Evolutionary conservation across 208 protist species (phyloP).

Genomic region (Trichomonas tenax): DNA sequence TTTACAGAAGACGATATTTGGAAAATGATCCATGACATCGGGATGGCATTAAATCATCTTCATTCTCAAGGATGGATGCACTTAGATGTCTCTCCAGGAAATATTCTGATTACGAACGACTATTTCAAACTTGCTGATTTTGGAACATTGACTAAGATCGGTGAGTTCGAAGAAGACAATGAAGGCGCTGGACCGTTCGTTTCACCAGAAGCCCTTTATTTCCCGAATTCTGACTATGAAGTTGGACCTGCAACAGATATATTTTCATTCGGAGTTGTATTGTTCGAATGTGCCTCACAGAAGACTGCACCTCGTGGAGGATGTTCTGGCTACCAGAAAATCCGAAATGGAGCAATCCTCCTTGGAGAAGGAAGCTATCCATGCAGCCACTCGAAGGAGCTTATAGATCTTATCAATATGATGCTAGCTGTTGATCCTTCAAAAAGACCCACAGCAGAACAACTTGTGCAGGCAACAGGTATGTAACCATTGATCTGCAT

Average conservation of each 20-base stretch:
- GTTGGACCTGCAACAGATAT: background rate
- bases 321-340: background rate
- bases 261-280: background rate
- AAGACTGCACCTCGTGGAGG: background rate
- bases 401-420: background rate
- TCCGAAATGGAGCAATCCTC: background rate
- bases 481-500: background rate
- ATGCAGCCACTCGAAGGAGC: background rate
- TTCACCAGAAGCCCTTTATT: background rate
- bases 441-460: background rate
- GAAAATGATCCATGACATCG: conserved; percentile 8
- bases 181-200: background rate
- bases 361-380: background rate
- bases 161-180: background rate
- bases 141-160: background rate
- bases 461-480: background rate
- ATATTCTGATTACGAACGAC: background rate
- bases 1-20: background rate
- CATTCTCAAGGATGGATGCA: background rate
- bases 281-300: background rate
- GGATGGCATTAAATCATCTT: background rate
- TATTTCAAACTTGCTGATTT: conserved; percentile 1
- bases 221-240: background rate
- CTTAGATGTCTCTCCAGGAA: background rate
- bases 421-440: background rate